Evolutionary conservation across 2,329 filamentous ascomycete genomes (phyloP).

Genomic region (Calonectria honghensis): DNA sequence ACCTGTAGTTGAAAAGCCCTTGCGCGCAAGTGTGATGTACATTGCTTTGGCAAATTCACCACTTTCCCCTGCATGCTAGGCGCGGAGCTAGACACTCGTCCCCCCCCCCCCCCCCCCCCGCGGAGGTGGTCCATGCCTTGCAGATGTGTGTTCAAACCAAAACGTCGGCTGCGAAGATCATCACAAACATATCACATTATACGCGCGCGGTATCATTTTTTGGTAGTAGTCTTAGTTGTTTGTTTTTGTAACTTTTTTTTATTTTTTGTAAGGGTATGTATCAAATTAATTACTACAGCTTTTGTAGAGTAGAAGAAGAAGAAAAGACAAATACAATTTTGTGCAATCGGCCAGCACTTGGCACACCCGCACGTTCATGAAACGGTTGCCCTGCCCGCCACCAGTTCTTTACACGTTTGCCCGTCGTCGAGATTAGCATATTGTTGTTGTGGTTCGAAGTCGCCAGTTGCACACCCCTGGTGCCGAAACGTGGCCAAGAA

Average conservation of each 20-base stretch:
- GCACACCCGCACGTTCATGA: constrained; percentile 28
- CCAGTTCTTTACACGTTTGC: constrained; percentile 19
- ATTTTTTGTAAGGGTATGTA: constrained; percentile 9
- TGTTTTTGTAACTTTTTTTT: background rate
- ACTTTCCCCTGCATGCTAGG: constrained; percentile 4
- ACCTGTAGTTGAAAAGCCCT: constrained; percentile 13
- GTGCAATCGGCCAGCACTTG: constrained; percentile 1
- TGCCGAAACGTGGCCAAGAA: background rate
- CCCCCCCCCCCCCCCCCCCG: too few species aligned
- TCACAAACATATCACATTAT: constrained; percentile 7
- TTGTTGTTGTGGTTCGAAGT: constrained; percentile 9
- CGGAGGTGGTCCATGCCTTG: too few species aligned
- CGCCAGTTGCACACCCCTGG: constrained; percentile 4
- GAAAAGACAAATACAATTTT: constrained; percentile 45
- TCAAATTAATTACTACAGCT: constrained; percentile 30
- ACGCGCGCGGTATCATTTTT: background rate
- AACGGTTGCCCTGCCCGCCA: constrained; percentile 14
- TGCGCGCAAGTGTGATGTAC: constrained; percentile 3
- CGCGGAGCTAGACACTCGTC: constrained; percentile 1
- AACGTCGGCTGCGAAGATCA: constrained; percentile 1
- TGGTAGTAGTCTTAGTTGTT: background rate
- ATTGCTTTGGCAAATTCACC: constrained; percentile 16
- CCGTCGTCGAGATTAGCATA: constrained; percentile 23
- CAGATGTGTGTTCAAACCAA: background rate
- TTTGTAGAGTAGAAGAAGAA: constrained; percentile 38